Base-by-base conservation (phyloP, 2,329 filamentous ascomycete genomes). In the Colletotrichum sp. region DNA sequence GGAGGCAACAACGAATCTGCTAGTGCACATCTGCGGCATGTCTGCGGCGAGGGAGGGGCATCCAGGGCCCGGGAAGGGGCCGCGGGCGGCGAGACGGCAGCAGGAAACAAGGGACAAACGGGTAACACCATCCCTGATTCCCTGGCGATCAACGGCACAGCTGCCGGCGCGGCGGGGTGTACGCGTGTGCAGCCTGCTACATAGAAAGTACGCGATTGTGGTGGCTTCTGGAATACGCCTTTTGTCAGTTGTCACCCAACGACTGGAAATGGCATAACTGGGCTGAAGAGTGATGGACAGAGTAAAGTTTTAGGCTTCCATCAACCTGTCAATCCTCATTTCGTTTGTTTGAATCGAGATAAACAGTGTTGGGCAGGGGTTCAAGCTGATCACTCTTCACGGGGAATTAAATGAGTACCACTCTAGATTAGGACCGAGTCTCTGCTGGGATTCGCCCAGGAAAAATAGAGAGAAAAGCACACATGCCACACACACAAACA, bases 151-250 rank as follows among this genome's bases (percentile, higher is more conserved):
- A 25, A 25, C 74, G 74, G 70, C 74, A 69, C 12, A 34, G 27
- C 25, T 73, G 74, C 74, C 74, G 74, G 70, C 73, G 73, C 34
- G 73, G 73, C 73, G 73, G 43, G 56, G 70, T 28, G 39, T 66
- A 74, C 73, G 70, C 73, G 70, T 48, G 64, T 75, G 56, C 73
- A 69, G 48, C 22, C 9, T 12, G 18, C 39, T 48, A 18, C 39
- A 48, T n/a, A n/a, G 1, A 6, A 43, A 18, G 39, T 43, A 43
- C 39, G 39, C 48, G 34, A 32, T 36, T 12, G 60, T 30, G 16
- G 52, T 28, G 61, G 61, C 68, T 71, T 22, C 48, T 66, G 60
- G 72, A 48, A 62, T n/a, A 25, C 25, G 27, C 12, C 4, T 16
- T 5, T n/a, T 5, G 36, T 16, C 36, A 39, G 30, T 15, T 16